Percentiles rank a stretch among this genome's conserved stretches.
Evolutionary conservation across 2,329 filamentous ascomycete genomes (phyloP).

Genomic region (Sporothrix mexicana): DNA sequence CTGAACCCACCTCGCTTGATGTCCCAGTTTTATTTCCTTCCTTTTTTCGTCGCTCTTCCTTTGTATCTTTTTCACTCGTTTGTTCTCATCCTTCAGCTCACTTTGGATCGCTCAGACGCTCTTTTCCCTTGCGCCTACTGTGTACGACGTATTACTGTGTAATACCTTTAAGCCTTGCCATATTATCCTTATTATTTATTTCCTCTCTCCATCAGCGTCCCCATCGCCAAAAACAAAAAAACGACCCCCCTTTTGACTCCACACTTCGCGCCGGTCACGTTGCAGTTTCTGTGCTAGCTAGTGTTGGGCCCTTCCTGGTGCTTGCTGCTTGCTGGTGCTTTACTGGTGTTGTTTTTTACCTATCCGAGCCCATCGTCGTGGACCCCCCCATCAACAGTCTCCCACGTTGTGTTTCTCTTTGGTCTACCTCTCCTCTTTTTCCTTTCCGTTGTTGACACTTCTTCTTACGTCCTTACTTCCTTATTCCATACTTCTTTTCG

Average conservation of each 20-base stretch:
- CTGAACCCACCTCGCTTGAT: conserved; percentile 18
- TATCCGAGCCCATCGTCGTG: conserved; percentile 6
- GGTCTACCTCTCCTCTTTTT: conserved; percentile 2
- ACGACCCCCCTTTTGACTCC: conserved; percentile 26
- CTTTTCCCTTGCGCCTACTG: not conserved
- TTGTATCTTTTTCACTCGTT: not conserved
- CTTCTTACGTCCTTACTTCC: not conserved
- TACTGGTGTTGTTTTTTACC: not conserved
- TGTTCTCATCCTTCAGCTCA: conserved; percentile 5
- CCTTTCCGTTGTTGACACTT: conserved; percentile 4
- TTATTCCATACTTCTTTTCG: not conserved
- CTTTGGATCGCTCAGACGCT: not conserved
- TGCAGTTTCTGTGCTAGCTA: conserved; percentile 35
- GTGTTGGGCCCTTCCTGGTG: conserved; percentile 18
- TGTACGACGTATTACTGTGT: too few relatives aligned
- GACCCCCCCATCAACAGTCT: not conserved
- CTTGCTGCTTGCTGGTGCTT: not conserved
- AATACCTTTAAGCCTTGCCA: too few relatives aligned
- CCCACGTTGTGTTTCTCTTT: not conserved
- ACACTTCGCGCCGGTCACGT: conserved; percentile 29
- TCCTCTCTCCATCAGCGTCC: conserved; percentile 1
- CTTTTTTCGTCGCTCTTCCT: not conserved
- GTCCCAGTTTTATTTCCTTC: not conserved
- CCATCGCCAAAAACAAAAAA: not conserved
- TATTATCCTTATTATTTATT: not conserved